Evolutionary conservation across 768 basidiomycete species (phyloP), one percentile per base, ranked within the genome.

Genomic region (Boletus rex-veris): DNA sequence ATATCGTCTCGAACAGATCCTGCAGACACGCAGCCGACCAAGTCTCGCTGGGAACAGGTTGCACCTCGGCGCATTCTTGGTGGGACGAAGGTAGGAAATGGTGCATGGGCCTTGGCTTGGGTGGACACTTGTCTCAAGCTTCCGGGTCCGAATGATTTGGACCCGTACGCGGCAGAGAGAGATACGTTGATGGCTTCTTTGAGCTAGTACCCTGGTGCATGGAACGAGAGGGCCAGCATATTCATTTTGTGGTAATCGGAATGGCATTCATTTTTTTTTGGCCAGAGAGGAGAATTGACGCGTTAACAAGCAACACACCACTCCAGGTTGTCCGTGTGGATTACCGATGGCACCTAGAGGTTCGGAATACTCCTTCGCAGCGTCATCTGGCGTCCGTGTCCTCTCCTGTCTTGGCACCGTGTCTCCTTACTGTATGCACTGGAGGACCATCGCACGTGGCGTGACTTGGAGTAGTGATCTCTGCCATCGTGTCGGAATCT

Each of bases 81-180:
- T 0, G 88, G 87, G 3, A 80, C 84, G 0, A 89, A 88, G 67
- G 81, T 80, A 2, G 90, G 92, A 7, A 84, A 86, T 60, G 83
- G 81, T 0, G 89, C 86, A 5, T 92, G 91, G 92, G 88, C 80
- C 0, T 67, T 92, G 46, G 86, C 88, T 5, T 90, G 86, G 82
- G 76, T 91, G 18, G 90, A 91, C 54, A 78, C 76, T 0, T 69
- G 71, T 35, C 73, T 79, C 61, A 75, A 78, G 50, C 45, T 75
- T 2, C 62, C 61, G 1, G 42, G 52, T 26, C 53, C 62, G 16
- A 59, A 59, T 5, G 62, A 60, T 44, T 45, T 63, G 50, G 68
- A 71, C 41, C 49, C 59, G 15, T 39, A 42, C 12, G 57, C 48
- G 14, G 31, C 31, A 18, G 58, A 72, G 51, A 64, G 69, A 50